A percentile compares a stretch with the other conserved stretches of the same genome.
These are phyloP conservation scores for Ormosia semicastrata DNA, from an alignment of 306 rosid species.

Conservation along the genomic window DNA sequence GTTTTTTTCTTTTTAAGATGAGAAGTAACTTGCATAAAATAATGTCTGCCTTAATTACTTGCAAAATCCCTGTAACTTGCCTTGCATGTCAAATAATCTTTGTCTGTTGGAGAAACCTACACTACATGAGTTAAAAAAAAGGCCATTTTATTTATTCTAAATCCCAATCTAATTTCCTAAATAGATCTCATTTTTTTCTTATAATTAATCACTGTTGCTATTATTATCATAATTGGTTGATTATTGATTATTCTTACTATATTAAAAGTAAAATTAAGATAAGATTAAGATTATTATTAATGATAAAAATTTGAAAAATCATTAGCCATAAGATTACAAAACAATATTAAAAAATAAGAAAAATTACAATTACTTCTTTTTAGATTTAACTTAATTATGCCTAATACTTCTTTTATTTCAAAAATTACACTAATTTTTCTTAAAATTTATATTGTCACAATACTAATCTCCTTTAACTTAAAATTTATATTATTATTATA, in stretches of 20 bases:
- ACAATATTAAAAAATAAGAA: background rate
- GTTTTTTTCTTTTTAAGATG: background rate
- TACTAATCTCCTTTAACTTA: too few relatives aligned
- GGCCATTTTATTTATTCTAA: background rate
- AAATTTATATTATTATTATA: too few relatives aligned
- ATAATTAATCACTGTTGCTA: too few relatives aligned
- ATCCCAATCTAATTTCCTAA: too few relatives aligned
- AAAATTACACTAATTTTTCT: too few relatives aligned
- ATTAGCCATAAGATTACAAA: background rate
- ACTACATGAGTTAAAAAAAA: background rate
- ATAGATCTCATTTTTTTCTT: too few relatives aligned
- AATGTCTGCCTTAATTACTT: background rate
- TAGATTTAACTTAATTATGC: too few relatives aligned
- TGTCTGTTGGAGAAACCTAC: background rate
- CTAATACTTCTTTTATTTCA: too few relatives aligned
- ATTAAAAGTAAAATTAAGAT: too few relatives aligned
- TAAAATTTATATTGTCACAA: too few relatives aligned
- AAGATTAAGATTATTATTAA: background rate
- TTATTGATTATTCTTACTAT: background rate
- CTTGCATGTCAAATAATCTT: constrained; percentile 28
- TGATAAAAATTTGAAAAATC: background rate
- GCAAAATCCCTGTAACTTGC: background rate
- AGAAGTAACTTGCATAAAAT: background rate
- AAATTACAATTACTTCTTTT: too few relatives aligned
- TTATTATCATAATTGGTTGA: too few relatives aligned